phyloP scores from a whole-genome alignment of 2,329 filamentous ascomycete species.

The Trichoderma sp. region DNA sequence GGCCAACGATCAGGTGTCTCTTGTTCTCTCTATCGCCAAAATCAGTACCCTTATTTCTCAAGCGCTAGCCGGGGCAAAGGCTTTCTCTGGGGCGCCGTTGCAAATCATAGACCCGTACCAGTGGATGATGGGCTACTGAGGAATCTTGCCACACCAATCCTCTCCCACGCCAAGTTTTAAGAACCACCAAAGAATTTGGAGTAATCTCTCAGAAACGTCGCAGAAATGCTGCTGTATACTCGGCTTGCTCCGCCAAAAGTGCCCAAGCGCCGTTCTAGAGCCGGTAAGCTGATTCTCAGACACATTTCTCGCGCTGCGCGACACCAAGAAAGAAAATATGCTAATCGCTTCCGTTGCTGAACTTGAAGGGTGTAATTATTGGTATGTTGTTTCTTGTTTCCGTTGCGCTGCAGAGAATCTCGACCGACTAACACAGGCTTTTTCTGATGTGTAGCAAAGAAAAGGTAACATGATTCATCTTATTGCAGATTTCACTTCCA shows the following conservation, averaged over 20 bases:
- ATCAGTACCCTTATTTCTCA: background rate
- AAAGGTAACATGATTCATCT: constrained; percentile 44
- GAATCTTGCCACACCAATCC: background rate
- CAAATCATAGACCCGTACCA: background rate
- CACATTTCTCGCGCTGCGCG: background rate
- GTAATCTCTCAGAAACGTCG: background rate
- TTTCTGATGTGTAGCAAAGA: constrained; percentile 47
- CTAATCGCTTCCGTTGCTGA: background rate
- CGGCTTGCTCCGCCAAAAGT: constrained; percentile 57
- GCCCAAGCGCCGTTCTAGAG: constrained; percentile 61
- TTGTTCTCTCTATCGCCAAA: constrained; percentile 26
- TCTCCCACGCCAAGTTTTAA: background rate
- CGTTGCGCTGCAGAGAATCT: background rate
- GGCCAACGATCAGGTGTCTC: background rate
- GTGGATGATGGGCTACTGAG: constrained; percentile 2
- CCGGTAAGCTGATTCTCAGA: constrained; percentile 46
- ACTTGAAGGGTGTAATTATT: constrained; percentile 51
- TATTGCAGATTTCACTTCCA: constrained; percentile 16
- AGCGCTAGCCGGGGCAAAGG: background rate
- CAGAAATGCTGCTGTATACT: constrained; percentile 59
- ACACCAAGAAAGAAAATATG: background rate
- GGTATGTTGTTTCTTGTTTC: constrained; percentile 40
- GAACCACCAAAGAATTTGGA: background rate
- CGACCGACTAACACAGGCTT: constrained; percentile 19
- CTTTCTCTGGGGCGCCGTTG: background rate